Percentiles rank a stretch among this genome's conserved stretches.
Evolutionary conservation across 345 rosid species (phyloP).

Genomic region (sweet orange (Citrus sinensis)): DNA sequence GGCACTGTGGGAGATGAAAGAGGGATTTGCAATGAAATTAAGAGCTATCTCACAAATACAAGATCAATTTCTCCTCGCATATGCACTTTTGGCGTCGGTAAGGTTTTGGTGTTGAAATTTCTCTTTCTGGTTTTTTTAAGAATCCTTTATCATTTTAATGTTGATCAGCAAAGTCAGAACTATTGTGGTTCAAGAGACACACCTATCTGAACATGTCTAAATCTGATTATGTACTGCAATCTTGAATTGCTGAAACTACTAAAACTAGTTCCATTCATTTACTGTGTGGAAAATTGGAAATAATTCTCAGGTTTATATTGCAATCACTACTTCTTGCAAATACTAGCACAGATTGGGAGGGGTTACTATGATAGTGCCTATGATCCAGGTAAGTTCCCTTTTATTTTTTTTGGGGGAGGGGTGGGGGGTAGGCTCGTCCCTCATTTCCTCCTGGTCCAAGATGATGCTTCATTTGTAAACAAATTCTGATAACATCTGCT

Average conservation of each 20-base stretch:
- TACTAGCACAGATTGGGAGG: slow-evolving; percentile 72
- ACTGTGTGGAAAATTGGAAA: not conserved
- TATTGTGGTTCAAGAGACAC: not conserved
- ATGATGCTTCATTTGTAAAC: not conserved
- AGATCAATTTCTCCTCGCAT: slow-evolving; percentile 65
- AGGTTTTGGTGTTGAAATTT: not conserved
- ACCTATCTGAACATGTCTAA: not conserved
- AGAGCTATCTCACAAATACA: slow-evolving; percentile 31
- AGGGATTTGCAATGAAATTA: slow-evolving; percentile 64
- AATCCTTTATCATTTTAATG: not conserved
- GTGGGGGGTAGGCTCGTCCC: not conserved
- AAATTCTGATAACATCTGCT: not conserved
- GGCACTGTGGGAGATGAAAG: slow-evolving; percentile 86
- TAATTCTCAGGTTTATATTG: slow-evolving; percentile 60
- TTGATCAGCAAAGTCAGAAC: not conserved
- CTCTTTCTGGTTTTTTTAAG: not conserved
- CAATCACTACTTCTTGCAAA: slow-evolving; percentile 84
- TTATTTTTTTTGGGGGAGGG: not conserved
- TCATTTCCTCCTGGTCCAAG: not conserved
- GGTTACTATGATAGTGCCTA: slow-evolving; percentile 70
- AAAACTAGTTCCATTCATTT: not conserved
- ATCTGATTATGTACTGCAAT: not conserved
- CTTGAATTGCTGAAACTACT: not conserved
- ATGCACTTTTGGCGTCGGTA: slow-evolving; percentile 87
- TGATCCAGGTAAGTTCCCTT: slow-evolving; percentile 45